These are phyloP conservation scores for Ogataea ganodermae DNA, from an alignment of 805 yeast species.

Conservation along the genomic window DNA sequence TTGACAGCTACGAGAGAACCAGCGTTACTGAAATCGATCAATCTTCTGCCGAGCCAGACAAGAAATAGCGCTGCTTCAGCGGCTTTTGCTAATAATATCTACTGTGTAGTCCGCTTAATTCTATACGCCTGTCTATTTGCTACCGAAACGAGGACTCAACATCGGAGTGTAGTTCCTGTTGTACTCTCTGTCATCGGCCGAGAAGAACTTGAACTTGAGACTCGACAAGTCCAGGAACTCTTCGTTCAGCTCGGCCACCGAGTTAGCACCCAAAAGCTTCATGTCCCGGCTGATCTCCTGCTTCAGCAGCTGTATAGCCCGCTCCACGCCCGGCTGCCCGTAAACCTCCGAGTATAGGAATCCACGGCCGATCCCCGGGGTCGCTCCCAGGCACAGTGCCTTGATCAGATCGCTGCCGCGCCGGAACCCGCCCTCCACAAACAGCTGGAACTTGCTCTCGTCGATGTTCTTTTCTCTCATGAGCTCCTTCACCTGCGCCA, in stretches of 20 bases:
- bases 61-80: too few relatives aligned
- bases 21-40: neutral
- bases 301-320: constrained; percentile 59
- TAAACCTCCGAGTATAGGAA: constrained; percentile 76
- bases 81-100: too few relatives aligned
- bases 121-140: too few relatives aligned
- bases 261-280: constrained; percentile 61
- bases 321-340: constrained; percentile 72
- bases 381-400: constrained; percentile 47
- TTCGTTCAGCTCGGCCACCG: constrained; percentile 34
- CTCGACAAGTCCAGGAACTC: constrained; percentile 56
- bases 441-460: constrained; percentile 50
- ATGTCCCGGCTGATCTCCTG: constrained; percentile 60
- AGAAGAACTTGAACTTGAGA: constrained; percentile 65
- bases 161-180: constrained; percentile 41
- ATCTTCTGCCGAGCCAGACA: neutral
- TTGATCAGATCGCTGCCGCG: constrained; percentile 47
- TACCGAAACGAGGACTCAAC: constrained; percentile 14
- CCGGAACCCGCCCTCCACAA: constrained; percentile 49
- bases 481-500: constrained; percentile 53
- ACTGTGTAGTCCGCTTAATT: too few relatives aligned
- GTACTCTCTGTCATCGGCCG: constrained; percentile 61
- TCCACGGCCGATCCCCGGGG: constrained; percentile 73
- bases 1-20: constrained; percentile 53
- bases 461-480: constrained; percentile 49